phyloP scores from a whole-genome alignment of 306 rosid species.

The Quercus cerris region DNA sequence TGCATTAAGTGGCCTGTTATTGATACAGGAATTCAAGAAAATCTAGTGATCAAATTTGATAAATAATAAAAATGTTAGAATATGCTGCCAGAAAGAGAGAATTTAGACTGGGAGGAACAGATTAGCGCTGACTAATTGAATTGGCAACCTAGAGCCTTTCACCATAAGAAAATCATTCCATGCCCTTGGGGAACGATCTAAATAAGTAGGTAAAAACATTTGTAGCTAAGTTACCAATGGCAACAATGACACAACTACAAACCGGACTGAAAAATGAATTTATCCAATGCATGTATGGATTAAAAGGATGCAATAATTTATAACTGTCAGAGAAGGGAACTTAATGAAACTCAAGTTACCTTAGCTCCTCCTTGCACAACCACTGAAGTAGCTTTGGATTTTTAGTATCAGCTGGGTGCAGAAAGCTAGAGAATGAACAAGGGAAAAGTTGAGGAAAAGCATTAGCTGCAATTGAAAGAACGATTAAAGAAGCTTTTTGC shows the following conservation, averaged over 20 bases:
- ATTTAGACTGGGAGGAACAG: background rate
- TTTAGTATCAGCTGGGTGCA: conserved; percentile 90
- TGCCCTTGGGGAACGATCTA: background rate
- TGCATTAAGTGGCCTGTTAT: background rate
- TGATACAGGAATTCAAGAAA: background rate
- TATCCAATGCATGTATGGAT: background rate
- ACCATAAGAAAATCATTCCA: background rate
- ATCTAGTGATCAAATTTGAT: background rate
- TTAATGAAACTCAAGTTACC: conserved; percentile 43
- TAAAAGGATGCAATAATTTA: background rate
- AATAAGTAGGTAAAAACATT: background rate
- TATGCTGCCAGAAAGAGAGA: background rate
- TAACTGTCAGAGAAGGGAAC: background rate
- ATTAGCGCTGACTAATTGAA: background rate
- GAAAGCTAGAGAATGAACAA: conserved; percentile 52
- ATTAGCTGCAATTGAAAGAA: conserved; percentile 13
- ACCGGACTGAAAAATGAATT: background rate
- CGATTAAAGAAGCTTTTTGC: background rate
- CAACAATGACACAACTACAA: background rate
- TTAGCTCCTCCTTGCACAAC: conserved; percentile 92
- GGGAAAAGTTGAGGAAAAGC: background rate
- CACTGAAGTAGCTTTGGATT: conserved; percentile 74
- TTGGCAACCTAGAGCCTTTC: background rate
- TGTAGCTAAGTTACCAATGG: background rate
- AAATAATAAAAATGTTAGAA: background rate